A percentile compares a stretch with the other conserved stretches of the same genome.
These are phyloP conservation scores for Diaporthe vaccinii DNA, from an alignment of 2,329 filamentous ascomycete species.

Conservation along the genomic window DNA sequence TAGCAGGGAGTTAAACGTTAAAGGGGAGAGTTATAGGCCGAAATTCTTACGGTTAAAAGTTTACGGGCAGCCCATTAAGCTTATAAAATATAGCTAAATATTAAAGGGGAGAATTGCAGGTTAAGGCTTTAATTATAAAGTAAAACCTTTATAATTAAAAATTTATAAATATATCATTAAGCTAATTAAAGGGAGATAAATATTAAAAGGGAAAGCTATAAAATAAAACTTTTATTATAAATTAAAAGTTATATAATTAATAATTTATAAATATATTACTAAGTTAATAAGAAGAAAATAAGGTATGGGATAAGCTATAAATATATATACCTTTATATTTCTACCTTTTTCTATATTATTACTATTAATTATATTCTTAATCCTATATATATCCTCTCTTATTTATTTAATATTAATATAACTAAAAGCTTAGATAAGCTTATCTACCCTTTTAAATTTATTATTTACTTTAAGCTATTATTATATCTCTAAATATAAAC, in stretches of 20 bases:
- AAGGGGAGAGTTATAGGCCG: too few relatives aligned
- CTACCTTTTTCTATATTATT: not conserved
- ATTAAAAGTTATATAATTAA: too few relatives aligned
- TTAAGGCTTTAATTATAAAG: not conserved
- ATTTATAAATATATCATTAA: not conserved
- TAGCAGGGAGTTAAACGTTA: too few relatives aligned
- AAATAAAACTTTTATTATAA: not conserved
- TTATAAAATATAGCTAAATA: too few relatives aligned
- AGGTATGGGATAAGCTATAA: too few relatives aligned
- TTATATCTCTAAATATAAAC: not conserved
- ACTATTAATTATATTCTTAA: not conserved
- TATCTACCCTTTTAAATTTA: too few relatives aligned
- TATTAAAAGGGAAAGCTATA: not conserved
- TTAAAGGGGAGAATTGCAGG: too few relatives aligned
- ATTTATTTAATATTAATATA: not conserved
- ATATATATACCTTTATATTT: too few relatives aligned
- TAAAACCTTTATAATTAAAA: not conserved
- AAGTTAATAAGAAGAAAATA: too few relatives aligned
- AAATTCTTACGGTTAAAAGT: too few relatives aligned
- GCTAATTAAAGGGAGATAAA: not conserved
- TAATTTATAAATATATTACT: too few relatives aligned
- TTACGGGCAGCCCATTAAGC: too few relatives aligned
- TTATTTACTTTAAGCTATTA: not conserved
- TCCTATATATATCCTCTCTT: not conserved
- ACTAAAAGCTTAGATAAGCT: not conserved